Base-by-base conservation (phyloP, 2,329 filamentous ascomycete species). In the Cordyceps farinosa region DNA sequence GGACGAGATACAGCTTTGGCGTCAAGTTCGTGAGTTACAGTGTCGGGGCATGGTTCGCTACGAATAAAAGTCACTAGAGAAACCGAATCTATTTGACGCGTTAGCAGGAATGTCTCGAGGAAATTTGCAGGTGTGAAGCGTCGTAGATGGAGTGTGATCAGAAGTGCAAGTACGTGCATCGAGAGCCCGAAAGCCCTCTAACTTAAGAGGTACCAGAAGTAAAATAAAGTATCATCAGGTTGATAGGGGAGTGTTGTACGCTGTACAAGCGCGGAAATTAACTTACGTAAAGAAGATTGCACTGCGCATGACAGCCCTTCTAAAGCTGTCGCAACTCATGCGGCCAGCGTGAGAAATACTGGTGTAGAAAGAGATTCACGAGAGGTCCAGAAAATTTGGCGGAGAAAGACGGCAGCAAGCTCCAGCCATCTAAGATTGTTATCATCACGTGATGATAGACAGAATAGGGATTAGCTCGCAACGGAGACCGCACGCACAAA, bases 141-240 rank as follows among this genome's bases (percentile, higher is more conserved):
- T 61, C 11, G n/a, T 29, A 38, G 30, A 53, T 38, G 5, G 42
- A 32, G 51, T 40, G 22, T 69, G 64, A 72, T 93, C 90, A 93
- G 90, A 92, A 91, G 90, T 92, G 89, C 88, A 81, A 22, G 80
- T 90, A 82, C 85, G 90, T 91, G 91, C 90, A 93, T 90, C 78
- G 61, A 63, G 87, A 82, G 79, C 79, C 81, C 73, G 76, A 80
- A 80, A 74, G 73, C 61, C 38, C 83, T 82, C 87, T 95, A 89
- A 91, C 86, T 92, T 92, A 95, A 96, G 92, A 96, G 92, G 92
- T 96, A 92, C 92, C 92, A 96, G 91, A 96, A 93, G 89, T 82
- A 80, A 81, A 79, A 78, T 47, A 79, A 82, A 79, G 73, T 87
- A 84, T 94, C 90, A 93, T 94, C 90, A 92, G 84, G 70, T 72